A percentile compares a stretch with the other conserved stretches of the same genome.
phyloP scores from a whole-genome alignment of 305 asterid species.

The Fraxinus baroniana region DNA sequence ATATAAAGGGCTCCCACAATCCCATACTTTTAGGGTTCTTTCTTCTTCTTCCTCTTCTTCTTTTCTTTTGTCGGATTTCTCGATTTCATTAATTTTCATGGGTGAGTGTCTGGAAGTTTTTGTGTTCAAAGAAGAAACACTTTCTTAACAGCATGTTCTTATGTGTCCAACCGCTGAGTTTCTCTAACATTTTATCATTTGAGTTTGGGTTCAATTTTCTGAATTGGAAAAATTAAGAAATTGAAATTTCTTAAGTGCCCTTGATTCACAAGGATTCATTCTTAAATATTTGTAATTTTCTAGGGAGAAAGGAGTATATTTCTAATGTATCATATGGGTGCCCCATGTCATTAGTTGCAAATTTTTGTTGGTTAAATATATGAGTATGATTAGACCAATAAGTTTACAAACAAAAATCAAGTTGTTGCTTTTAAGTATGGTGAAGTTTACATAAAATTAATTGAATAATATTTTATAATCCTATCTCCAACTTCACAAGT shows the following conservation, averaged over 20 bases:
- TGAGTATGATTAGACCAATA: neutral
- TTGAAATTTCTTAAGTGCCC: constrained; percentile 14
- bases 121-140: neutral
- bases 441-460: neutral
- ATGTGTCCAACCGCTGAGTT: neutral
- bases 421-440: neutral
- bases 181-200: constrained; percentile 1
- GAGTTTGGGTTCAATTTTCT: constrained; percentile 12
- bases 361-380: neutral
- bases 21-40: constrained; percentile 42
- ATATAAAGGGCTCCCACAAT: constrained; percentile 72
- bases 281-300: neutral
- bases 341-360: neutral
- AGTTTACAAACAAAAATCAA: neutral
- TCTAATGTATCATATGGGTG: neutral
- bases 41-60: neutral
- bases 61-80: constrained; percentile 13
- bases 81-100: constrained; percentile 5
- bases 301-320: constrained; percentile 7
- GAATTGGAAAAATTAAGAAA: neutral
- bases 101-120: neutral
- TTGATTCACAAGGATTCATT: neutral
- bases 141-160: neutral
- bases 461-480: neutral
- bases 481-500: neutral